Conservation (phyloP, 495 filamentous ascomycete species). For the Lepraria neglecta region DNA sequence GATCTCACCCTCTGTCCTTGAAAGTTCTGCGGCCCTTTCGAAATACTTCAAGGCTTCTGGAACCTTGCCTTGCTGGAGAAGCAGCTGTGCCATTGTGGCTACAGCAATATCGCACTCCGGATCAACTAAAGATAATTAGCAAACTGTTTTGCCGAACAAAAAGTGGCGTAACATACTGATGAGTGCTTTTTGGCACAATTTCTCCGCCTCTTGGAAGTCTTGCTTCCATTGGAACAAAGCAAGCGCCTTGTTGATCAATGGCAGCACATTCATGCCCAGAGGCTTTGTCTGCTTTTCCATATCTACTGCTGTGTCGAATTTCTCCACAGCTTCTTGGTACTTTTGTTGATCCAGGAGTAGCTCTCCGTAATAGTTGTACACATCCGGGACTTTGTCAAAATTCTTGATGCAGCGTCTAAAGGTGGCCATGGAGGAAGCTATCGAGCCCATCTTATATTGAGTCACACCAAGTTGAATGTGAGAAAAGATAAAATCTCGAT, state of each 20-base stretch:
- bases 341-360: conserved; percentile 96
- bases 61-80: conserved; percentile 96
- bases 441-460: conserved; percentile 99
- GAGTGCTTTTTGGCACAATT: conserved; percentile 92
- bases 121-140: conserved; percentile 60
- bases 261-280: conserved; percentile 91
- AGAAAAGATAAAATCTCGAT: conserved; percentile 94
- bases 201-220: conserved; percentile 89
- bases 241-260: conserved; percentile 96
- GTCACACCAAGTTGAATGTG: conserved; percentile 99
- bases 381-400: conserved; percentile 91
- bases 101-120: conserved; percentile 99
- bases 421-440: conserved; percentile 96
- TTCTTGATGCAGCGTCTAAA: conserved; percentile 98
- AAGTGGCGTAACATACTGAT: conserved; percentile 64
- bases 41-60: conserved; percentile 94
- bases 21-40: conserved; percentile 88
- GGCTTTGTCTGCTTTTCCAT: conserved; percentile 95
- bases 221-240: conserved; percentile 97
- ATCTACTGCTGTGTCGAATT: conserved; percentile 95
- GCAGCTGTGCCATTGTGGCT: conserved; percentile 97
- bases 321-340: conserved; percentile 90
- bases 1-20: conserved; percentile 91
- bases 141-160: not conserved
- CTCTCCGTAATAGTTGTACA: conserved; percentile 99